These are phyloP conservation scores for Nitzschia sp. DNA, from an alignment of 108 stramenopile genomes.

Conservation along the genomic window DNA sequence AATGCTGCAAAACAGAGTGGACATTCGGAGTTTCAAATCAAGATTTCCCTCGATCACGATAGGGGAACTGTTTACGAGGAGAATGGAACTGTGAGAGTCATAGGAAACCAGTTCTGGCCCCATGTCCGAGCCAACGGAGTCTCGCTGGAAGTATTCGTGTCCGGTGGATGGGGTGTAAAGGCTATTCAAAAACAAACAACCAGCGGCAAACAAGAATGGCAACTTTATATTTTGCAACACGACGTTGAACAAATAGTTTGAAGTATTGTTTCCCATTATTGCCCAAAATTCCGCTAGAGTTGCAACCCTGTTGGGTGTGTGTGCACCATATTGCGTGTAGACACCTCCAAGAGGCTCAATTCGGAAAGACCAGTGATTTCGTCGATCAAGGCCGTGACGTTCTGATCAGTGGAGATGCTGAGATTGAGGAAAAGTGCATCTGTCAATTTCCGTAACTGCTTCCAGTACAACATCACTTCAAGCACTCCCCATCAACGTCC, in stretches of 20 bases:
- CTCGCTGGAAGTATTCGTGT: constrained; percentile 46
- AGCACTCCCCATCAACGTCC: no score
- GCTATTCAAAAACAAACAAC: constrained; percentile 30
- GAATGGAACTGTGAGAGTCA: background rate
- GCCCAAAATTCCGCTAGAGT: no score
- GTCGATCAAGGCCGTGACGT: no score
- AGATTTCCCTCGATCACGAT: constrained; percentile 28
- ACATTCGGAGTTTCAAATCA: constrained; percentile 9
- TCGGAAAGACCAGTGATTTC: no score
- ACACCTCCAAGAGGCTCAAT: no score
- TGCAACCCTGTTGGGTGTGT: no score
- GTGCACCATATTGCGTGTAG: no score
- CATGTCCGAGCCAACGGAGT: constrained; percentile 38
- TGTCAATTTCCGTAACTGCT: no score
- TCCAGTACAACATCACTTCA: no score
- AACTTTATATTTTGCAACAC: constrained; percentile 57
- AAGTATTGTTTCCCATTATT: no score
- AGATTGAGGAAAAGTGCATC: no score
- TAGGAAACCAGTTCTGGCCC: constrained; percentile 36
- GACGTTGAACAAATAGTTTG: background rate
- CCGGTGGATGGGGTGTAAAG: constrained; percentile 69
- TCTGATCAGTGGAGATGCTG: no score
- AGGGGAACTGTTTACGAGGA: background rate
- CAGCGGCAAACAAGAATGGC: constrained; percentile 39
- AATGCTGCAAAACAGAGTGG: constrained; percentile 8